Conservation (phyloP, 2,329 filamentous ascomycete species). For the Malbranchea zuffiana region DNA sequence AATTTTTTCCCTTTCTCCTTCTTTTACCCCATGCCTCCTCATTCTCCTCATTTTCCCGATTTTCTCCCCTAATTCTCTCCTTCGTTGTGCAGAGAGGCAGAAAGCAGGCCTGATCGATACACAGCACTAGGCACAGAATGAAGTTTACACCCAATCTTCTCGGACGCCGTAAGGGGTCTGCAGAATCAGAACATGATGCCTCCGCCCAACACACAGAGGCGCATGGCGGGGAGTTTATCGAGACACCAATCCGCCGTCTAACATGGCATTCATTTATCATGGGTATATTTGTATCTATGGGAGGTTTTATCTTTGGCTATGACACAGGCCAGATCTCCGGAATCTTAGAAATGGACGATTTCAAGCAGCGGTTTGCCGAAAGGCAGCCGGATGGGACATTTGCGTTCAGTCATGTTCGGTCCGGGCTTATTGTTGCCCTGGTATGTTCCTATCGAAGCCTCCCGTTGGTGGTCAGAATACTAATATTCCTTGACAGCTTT, state of each 20-base stretch:
- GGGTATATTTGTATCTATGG: conserved; percentile 38
- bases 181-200: conserved; percentile 5
- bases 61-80: too few relatives aligned
- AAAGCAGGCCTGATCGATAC: too few relatives aligned
- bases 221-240: conserved; percentile 20
- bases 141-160: too few relatives aligned
- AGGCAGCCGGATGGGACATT: conserved; percentile 25
- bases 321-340: conserved; percentile 34
- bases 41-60: too few relatives aligned
- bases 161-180: not conserved
- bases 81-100: too few relatives aligned
- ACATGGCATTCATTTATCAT: conserved; percentile 36
- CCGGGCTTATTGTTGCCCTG: conserved; percentile 36
- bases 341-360: conserved; percentile 39
- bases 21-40: too few relatives aligned
- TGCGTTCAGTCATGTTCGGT: conserved; percentile 35
- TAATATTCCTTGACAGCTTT: conserved; percentile 23
- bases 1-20: too few relatives aligned
- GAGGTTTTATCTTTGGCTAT: conserved; percentile 39
- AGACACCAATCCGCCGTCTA: conserved; percentile 34
- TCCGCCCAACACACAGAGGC: conserved; percentile 8
- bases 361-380: conserved; percentile 32
- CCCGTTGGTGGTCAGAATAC: not conserved
- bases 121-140: too few relatives aligned
- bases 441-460: conserved; percentile 22